Conservation (phyloP, 441 rosid species). For the Bocquillonia castaneifolia region DNA sequence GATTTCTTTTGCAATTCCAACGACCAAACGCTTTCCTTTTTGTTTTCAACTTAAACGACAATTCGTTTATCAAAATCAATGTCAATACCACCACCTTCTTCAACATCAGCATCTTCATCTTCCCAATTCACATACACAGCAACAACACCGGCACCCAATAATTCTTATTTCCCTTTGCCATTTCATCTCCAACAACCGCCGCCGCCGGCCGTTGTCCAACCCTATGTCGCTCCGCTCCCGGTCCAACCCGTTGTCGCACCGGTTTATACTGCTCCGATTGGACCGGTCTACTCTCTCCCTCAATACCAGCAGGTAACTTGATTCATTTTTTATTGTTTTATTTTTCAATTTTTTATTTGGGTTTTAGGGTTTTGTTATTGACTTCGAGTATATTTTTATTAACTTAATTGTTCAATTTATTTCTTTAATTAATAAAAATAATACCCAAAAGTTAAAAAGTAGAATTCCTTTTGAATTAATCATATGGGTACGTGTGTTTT, state of each 20-base stretch:
- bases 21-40: no score
- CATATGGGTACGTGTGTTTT: no score
- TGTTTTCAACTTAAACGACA: not conserved
- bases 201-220: no score
- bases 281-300: conserved; percentile 62
- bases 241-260: conserved; percentile 36
- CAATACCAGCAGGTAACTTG: conserved; percentile 71
- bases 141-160: conserved; percentile 21
- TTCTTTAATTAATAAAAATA: no score
- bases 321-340: not conserved
- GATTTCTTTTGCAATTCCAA: no score
- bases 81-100: conserved; percentile 29
- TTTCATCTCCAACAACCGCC: conserved; percentile 41
- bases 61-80: conserved; percentile 9
- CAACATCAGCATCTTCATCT: conserved; percentile 21
- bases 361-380: not conserved
- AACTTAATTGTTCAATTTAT: no score
- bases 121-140: conserved; percentile 39
- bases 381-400: no score
- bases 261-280: conserved; percentile 47
- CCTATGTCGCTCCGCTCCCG: conserved; percentile 42
- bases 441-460: no score
- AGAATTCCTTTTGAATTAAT: no score
- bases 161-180: conserved; percentile 43
- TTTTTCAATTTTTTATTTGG: not conserved